Evolutionary conservation across 495 filamentous ascomycete species (phyloP).

Genomic region (Talaromyces wortmannii): DNA sequence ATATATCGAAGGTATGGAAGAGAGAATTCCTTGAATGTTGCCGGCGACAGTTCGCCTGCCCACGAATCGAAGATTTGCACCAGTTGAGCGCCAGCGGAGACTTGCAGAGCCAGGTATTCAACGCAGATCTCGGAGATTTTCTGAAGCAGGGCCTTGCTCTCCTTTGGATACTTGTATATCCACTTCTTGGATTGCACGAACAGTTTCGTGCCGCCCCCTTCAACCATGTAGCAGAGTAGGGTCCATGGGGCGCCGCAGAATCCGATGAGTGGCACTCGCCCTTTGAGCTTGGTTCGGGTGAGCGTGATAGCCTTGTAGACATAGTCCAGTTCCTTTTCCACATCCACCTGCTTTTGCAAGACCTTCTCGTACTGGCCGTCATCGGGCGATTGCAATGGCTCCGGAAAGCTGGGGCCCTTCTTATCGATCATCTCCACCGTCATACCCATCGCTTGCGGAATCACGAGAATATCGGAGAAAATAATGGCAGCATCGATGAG

Average conservation of each 20-base stretch:
- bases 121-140: slow-evolving; percentile 91
- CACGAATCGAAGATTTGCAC: slow-evolving; percentile 99
- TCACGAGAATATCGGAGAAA: slow-evolving; percentile 96
- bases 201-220: slow-evolving; percentile 90
- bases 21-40: slow-evolving; percentile 73
- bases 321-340: slow-evolving; percentile 76
- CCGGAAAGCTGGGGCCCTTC: slow-evolving; percentile 89
- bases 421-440: slow-evolving; percentile 92
- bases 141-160: slow-evolving; percentile 70
- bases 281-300: slow-evolving; percentile 79
- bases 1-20: slow-evolving; percentile 84
- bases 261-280: slow-evolving; percentile 87
- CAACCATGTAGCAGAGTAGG: slow-evolving; percentile 95
- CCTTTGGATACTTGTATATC: slow-evolving; percentile 84
- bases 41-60: slow-evolving; percentile 87
- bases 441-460: slow-evolving; percentile 98
- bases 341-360: slow-evolving; percentile 72
- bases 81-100: slow-evolving; percentile 84
- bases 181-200: slow-evolving; percentile 90
- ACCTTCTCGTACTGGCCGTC: slow-evolving; percentile 76
- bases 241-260: slow-evolving; percentile 99
- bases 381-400: slow-evolving; percentile 68
- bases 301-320: slow-evolving; percentile 93
- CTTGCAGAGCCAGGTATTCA: slow-evolving; percentile 87
- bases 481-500: slow-evolving; percentile 97